Evolutionary conservation across 2,329 filamentous ascomycete species (phyloP), one percentile per base, ranked within the genome.

Genomic region (Aspergillus floridensis): DNA sequence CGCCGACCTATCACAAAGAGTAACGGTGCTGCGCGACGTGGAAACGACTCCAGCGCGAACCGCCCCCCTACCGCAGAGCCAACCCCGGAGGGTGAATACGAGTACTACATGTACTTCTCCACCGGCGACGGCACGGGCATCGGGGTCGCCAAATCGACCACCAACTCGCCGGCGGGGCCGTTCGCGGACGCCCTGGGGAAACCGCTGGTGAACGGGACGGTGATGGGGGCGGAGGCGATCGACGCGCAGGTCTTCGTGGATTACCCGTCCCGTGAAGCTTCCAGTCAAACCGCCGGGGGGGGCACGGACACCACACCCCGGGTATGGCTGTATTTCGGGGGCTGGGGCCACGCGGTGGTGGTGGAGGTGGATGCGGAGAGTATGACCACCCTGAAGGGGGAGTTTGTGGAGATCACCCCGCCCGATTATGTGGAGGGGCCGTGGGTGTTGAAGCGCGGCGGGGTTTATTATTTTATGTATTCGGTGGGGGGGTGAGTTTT

Each of bases 21-120:
- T 6, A 26, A 26, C 3, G 5, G 24, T 24, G 24, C 24, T 24
- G 3, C 24, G 5, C 24, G 7, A 26, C 5, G 4, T 7, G 32
- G 12, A 6, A 7, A 35, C 32, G 5, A 14, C 8, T 14, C 32
- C 11, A 35, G 11, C 32, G 14, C 16, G 22, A 3, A 21, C 12
- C 38, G 5, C 7, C 48, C 11, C 35, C 31, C 4, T 22, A 10
- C 19, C 3, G 24, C 31, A 11, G 54, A 44, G 6, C 22, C 22
- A 22, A 21, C 31, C 6, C 16, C 21, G 8, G 29, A 49, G n/a
- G 16, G 24, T 12, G 41, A 57, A 14, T 59, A 61, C 19, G 77
- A 74, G 46, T 82, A 82, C 66, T 82, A 78, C 63, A 72, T 83
- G 56, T 83, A 83, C 67, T 83, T 82, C 62, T 78, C 73, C 48